Base-by-base conservation (phyloP, 371 early-diverging fungal species). In the Conidiobolus incongruus region DNA sequence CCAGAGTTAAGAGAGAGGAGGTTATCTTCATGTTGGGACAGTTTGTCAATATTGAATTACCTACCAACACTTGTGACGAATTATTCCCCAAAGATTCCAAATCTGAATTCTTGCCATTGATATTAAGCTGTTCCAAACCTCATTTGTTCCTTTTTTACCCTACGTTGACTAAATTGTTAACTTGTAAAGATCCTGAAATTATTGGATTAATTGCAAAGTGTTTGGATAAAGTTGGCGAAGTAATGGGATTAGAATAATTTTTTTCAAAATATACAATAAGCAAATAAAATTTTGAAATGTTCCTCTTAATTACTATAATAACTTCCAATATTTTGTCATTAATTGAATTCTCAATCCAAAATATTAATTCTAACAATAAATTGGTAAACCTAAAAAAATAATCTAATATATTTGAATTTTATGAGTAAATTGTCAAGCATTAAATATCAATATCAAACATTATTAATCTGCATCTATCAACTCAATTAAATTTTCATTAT, bases 1-100 rank as follows among this genome's bases (percentile, higher is more conserved):
- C 89, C 52, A 72, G 80, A 51, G 63, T 79, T 15, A 73, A 82
- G 17, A 70, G 75, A 39, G 77, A 74, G 47, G 83, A 86, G 45
- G 67, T 84, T 37, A 50, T 70, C 2, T 55, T 74, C 45, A 59
- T 84, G 20, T 59, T 89, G 40, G 52, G 61, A 31, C 69, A 71
- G 38, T 54, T 81, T 26, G 63, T 70, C 19, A 64, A 65, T 26
- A 57, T 84, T 31, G 42, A 68, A 20, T 60, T 81, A 37, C 69
- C 67, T 23, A 55, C 57, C 12, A 56, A 66, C 26, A 61, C 65
- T 31, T 47, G 30, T 12, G 16, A 47, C 8, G n/a, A 19, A n/a
- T 42, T 20, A 8, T 15, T 41, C 7, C 24, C 26, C 16, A 2
- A 28, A 7, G 2, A 10, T 24, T 12, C 35, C 17, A 34, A 19